A percentile compares a stretch with the other conserved stretches of the same genome.
These are phyloP conservation scores for Macrotyloma uniflorum DNA, from an alignment of 306 rosid species.

Conservation along the genomic window DNA sequence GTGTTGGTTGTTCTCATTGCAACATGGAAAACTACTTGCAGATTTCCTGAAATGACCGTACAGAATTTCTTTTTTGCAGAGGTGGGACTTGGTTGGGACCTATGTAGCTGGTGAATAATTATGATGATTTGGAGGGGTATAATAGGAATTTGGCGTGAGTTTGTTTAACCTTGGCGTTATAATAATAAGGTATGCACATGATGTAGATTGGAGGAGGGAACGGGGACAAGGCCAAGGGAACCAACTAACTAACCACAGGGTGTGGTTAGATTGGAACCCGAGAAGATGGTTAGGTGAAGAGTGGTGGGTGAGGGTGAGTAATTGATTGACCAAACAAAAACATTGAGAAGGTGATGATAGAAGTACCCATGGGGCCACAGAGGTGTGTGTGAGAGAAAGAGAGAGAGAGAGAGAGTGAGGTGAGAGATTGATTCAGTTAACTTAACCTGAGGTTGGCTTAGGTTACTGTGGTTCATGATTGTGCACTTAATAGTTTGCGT, in stretches of 20 bases:
- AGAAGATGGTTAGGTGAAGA: constrained; percentile 33
- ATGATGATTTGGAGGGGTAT: neutral
- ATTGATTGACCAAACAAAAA: constrained; percentile 37
- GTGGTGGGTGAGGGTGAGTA: neutral
- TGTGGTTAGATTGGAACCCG: constrained; percentile 39
- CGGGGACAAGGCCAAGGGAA: constrained; percentile 39
- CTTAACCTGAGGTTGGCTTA: neutral
- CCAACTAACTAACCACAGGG: constrained; percentile 11
- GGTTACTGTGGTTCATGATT: constrained; percentile 54
- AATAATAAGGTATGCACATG: constrained; percentile 13
- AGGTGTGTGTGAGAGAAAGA: neutral
- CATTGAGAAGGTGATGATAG: constrained; percentile 34
- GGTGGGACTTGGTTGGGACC: neutral
- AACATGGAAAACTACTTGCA: neutral
- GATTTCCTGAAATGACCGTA: neutral
- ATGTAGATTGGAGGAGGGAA: constrained; percentile 42
- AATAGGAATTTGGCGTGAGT: neutral
- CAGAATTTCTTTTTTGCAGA: neutral
- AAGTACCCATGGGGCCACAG: constrained; percentile 40
- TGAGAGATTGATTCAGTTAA: neutral
- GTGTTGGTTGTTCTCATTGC: neutral
- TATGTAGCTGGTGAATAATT: neutral
- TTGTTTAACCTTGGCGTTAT: too few species aligned
- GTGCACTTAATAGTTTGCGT: constrained; percentile 68
- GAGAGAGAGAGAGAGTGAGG: too few species aligned